These are phyloP conservation scores for Pigoraptor vietnamica DNA, from an alignment of 78 protist species.

Conservation along the genomic window DNA sequence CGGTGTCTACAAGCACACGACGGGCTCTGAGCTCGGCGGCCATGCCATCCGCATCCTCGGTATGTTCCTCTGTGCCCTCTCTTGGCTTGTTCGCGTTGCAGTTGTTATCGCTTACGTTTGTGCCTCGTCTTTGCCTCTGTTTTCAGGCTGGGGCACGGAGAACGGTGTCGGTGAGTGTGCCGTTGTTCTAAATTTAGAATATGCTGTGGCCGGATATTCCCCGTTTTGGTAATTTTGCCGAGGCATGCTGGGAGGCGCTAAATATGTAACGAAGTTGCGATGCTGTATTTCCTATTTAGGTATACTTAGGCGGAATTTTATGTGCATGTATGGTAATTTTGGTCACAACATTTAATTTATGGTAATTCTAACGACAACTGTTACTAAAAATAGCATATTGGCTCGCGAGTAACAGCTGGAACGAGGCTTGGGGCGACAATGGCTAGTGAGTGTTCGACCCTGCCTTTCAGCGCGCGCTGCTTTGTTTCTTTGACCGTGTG, in stretches of 20 bases:
- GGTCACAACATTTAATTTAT: background rate
- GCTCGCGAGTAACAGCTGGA: too few species aligned
- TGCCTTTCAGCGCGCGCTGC: background rate
- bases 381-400: too few species aligned
- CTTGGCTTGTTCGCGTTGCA: too few species aligned
- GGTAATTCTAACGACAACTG: background rate
- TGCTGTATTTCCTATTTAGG: background rate
- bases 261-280: too few species aligned
- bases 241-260: background rate
- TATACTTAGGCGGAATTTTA: background rate
- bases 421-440: background rate
- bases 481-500: background rate
- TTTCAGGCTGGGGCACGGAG: conserved; percentile 46
- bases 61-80: too few species aligned
- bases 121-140: too few species aligned
- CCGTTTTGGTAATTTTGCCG: background rate
- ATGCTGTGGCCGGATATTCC: background rate
- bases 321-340: background rate
- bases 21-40: conserved; percentile 33
- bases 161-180: background rate
- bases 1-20: conserved; percentile 33
- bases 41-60: conserved; percentile 35
- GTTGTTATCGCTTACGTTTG: too few species aligned
- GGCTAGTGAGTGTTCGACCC: background rate
- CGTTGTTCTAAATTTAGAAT: background rate